Evolutionary conservation across 2,329 filamentous ascomycete genomes (phyloP).

Genomic region (Penicillium polonicum): DNA sequence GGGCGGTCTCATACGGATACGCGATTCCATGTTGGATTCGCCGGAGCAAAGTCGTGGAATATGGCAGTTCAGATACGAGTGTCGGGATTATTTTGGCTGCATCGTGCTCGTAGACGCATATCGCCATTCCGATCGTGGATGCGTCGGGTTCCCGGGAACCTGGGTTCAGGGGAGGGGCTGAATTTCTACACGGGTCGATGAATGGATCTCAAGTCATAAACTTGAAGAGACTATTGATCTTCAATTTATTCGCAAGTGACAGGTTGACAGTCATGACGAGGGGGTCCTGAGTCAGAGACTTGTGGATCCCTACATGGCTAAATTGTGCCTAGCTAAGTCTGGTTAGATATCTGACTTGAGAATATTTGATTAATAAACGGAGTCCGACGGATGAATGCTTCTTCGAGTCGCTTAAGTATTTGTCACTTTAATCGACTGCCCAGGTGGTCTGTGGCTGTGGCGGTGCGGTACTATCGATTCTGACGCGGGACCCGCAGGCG

Average conservation of each 20-base stretch:
- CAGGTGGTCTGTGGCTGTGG: slow-evolving; percentile 20
- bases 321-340: background rate
- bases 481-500: slow-evolving; percentile 15
- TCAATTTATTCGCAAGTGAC: background rate
- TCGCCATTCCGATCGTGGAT: background rate
- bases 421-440: slow-evolving; percentile 6
- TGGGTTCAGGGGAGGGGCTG: background rate
- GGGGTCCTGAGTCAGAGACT: background rate
- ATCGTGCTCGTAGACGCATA: slow-evolving; percentile 22
- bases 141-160: background rate
- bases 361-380: background rate
- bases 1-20: slow-evolving; percentile 34
- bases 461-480: slow-evolving; percentile 29
- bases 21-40: slow-evolving; percentile 40
- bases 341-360: background rate
- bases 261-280: background rate
- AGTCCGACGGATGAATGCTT: background rate
- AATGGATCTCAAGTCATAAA: background rate
- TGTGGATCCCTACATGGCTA: background rate
- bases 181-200: background rate
- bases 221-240: slow-evolving; percentile 1
- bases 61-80: slow-evolving; percentile 38
- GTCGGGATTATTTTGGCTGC: slow-evolving; percentile 23
- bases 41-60: slow-evolving; percentile 38
- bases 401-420: slow-evolving; percentile 14